Base-by-base conservation (phyloP, 2,329 filamentous ascomycete genomes). In the Pseudocercospora fijiensis region DNA sequence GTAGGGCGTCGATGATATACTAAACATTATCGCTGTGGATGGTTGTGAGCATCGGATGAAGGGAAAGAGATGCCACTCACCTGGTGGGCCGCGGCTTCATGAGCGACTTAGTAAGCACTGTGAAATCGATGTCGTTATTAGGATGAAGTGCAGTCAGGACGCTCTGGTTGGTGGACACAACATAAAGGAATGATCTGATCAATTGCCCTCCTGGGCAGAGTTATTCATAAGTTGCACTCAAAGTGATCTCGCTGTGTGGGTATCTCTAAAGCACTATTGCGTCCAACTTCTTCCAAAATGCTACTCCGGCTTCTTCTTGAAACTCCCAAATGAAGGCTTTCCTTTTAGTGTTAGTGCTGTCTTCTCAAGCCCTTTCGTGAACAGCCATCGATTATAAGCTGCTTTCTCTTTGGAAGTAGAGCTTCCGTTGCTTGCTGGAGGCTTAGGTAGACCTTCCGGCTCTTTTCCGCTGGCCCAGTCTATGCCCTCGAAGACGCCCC, bases 381-480 rank as follows among this genome's bases (percentile, higher is more conserved):
- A 16, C 28, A 37, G 18, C 27, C 33, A 49, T 33, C 33, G n/a
- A 13, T 41, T 43, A 16, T 56, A 49, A 22, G 51, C 47, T 18
- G 33, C 33, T 8, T 47, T 53, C 18, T 58, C 20, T 10, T 37
- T 49, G 37, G 60, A 45, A 5, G 60, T 43, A 37, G 33, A n/a
- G 24, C 43, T 58, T 2, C 28, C 43, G 6, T 24, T 26, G 5
- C 47, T 53, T 16, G 49, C 28, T 26, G 61, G 61, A 9, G 49
- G 57, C 62, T 72, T 73, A 4, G 73, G 72, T 26, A 75, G 67
- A 55, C 63, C 73, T 26, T 85, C 83, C 5, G 85, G 83, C 61
- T 84, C 81, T 63, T 79, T 82, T 20, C 80, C 80, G 30, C 77
- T 79, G 3, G 83, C 84, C 85, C 85, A 87, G 49, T 74, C 76